These are phyloP conservation scores for Sporothrix variecibatus DNA, from an alignment of 2,329 filamentous ascomycete species.

Conservation along the genomic window DNA sequence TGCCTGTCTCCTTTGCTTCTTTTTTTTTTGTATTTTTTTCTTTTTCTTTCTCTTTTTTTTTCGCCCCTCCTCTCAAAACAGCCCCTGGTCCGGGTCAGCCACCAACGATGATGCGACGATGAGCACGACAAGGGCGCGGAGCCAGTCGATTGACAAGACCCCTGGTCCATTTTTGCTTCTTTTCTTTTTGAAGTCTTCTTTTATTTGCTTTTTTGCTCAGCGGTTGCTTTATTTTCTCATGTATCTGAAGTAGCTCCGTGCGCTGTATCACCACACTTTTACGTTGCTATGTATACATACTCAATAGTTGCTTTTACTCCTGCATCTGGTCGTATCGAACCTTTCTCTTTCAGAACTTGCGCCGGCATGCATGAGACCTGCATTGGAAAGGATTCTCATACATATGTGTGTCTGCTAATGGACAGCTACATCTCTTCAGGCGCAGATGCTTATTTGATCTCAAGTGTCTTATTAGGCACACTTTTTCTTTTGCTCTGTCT, in stretches of 20 bases:
- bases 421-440: neutral
- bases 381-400: neutral
- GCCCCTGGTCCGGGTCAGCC: neutral
- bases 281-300: neutral
- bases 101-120: neutral
- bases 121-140: neutral
- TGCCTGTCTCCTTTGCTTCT: neutral
- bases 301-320: neutral
- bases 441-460: neutral
- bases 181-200: neutral
- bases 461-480: neutral
- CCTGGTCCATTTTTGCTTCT: neutral
- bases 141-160: neutral
- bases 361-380: slow-evolving; percentile 9
- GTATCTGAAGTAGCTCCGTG: neutral
- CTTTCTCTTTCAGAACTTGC: neutral
- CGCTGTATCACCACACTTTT: neutral
- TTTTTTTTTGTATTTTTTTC: neutral
- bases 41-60: neutral
- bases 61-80: neutral
- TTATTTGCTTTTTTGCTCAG: neutral
- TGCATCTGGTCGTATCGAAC: slow-evolving; percentile 5
- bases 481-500: neutral
- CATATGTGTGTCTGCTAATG: neutral
- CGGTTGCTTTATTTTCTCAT: slow-evolving; percentile 12